Evolutionary conservation across 768 basidiomycete genomes (phyloP), one percentile per base, ranked within the genome.

Genomic region (Dacryopinax primogenitus): DNA sequence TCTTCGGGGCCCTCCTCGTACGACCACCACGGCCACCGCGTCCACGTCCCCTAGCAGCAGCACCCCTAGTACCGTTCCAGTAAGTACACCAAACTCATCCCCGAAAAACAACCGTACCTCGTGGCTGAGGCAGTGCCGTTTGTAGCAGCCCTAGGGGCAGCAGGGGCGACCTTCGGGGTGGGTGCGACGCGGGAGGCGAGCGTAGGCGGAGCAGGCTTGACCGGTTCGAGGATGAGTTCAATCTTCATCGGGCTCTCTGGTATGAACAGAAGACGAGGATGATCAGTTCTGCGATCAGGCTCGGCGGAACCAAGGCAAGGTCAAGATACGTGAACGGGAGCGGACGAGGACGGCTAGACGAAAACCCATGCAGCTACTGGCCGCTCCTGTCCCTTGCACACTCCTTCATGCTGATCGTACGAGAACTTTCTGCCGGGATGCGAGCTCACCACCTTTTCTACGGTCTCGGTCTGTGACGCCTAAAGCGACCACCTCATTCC

Each of bases 241-340:
- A 98, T 93, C 82, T 93, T 95, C 93, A 98, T 96, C 26, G 92
- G 90, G 70, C 90, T 90, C 82, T 90, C 95, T 98, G 74, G 66
- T 61, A 44, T 15, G 45, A 65, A 66, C 41, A 45, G 63, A 45
- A 62, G 65, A 36, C 26, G 65, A 39, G 66, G 30, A 61, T 33
- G 62, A 41, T 65, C 47, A 62, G 64, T 39, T 65, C 58, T 65
- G 33, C 39, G 66, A 32, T n/a, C 36, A n/a, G 33, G 28, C 21
- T 32, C n/a, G 63, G 16, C 45, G 63, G 37, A 39, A 28, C 33
- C 44, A 30, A 62, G 32, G 36, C 33, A 33, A 51, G 63, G 61
- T 15, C n/a, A 64, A 33, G n/a, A 33, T 36, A 41, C 65, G 47
- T 36, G 32, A 30, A 41, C 47, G 45, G 65, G 62, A 12, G 51